These are phyloP conservation scores for Eimeria acervulina DNA, from an alignment of 169 alveolate genomes.

Conservation along the genomic window DNA sequence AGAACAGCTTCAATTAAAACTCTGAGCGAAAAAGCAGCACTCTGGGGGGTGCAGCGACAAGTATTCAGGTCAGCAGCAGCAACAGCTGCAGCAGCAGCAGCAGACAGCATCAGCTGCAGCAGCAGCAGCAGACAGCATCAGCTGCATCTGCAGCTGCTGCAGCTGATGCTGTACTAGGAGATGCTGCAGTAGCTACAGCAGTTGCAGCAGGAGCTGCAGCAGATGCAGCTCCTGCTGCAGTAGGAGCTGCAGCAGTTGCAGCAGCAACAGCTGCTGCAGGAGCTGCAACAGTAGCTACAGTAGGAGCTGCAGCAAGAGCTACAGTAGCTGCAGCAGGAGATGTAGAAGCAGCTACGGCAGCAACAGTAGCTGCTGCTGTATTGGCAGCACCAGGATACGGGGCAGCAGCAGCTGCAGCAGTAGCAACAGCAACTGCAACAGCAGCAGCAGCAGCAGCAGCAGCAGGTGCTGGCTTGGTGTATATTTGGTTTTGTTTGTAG, in stretches of 20 bases:
- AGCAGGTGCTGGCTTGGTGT: background rate
- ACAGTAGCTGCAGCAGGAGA: background rate
- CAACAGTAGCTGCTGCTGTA: background rate
- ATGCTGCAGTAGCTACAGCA: background rate
- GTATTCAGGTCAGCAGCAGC: slow-evolving; percentile 90
- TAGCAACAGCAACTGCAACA: background rate
- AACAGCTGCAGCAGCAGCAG: background rate
- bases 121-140: background rate
- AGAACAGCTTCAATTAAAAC: slow-evolving; percentile 98
- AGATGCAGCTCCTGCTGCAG: too few relatives aligned
- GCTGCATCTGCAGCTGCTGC: background rate
- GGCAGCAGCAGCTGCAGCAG: background rate
- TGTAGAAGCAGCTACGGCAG: background rate
- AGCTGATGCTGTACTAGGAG: too few relatives aligned
- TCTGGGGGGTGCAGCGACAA: slow-evolving; percentile 97
- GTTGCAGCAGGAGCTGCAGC: background rate
- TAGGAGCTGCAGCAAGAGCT: background rate
- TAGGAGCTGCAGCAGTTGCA: background rate
- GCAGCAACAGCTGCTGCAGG: background rate
- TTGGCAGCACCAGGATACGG: background rate
- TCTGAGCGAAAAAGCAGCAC: slow-evolving; percentile 89
- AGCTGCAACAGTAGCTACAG: background rate
- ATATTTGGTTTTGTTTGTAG: slow-evolving; percentile 20
- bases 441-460: slow-evolving; percentile 37
- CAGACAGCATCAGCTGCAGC: background rate